phyloP scores from a whole-genome alignment of 2,329 filamentous ascomycete genomes.

The Metarhizium rileyi region DNA sequence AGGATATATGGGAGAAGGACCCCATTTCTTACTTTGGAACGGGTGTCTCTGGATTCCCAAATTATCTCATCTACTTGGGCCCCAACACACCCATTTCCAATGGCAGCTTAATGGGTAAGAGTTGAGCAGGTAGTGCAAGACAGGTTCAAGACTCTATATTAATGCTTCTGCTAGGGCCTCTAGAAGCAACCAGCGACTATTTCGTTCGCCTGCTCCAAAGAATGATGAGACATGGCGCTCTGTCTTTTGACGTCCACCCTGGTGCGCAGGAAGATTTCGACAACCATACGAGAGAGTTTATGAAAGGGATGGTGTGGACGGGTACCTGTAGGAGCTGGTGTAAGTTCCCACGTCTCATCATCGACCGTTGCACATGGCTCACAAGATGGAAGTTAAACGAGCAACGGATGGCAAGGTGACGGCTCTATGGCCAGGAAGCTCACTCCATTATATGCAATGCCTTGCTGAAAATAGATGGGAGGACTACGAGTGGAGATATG shows the following conservation, averaged over 20 bases:
- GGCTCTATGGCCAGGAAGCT: constrained; percentile 32
- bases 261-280: constrained; percentile 37
- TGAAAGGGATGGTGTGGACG: constrained; percentile 33
- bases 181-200: constrained; percentile 18
- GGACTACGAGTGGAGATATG: constrained; percentile 15
- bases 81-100: constrained; percentile 21
- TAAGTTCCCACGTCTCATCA: constrained; percentile 17
- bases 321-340: constrained; percentile 34
- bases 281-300: constrained; percentile 29
- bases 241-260: constrained; percentile 11
- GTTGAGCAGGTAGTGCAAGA: too few species aligned
- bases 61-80: constrained; percentile 21
- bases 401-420: constrained; percentile 29
- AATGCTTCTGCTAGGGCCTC: constrained; percentile 8
- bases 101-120: constrained; percentile 15
- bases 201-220: constrained; percentile 16
- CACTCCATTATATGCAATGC: constrained; percentile 35
- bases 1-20: constrained; percentile 11
- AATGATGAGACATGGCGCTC: constrained; percentile 13
- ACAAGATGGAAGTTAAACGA: constrained; percentile 9
- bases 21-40: constrained; percentile 23
- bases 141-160: neutral
- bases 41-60: constrained; percentile 17
- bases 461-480: constrained; percentile 20
- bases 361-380: neutral